Evolutionary conservation across 2,329 filamentous ascomycete genomes (phyloP).

Genomic region (Trichoderma semiorbis): DNA sequence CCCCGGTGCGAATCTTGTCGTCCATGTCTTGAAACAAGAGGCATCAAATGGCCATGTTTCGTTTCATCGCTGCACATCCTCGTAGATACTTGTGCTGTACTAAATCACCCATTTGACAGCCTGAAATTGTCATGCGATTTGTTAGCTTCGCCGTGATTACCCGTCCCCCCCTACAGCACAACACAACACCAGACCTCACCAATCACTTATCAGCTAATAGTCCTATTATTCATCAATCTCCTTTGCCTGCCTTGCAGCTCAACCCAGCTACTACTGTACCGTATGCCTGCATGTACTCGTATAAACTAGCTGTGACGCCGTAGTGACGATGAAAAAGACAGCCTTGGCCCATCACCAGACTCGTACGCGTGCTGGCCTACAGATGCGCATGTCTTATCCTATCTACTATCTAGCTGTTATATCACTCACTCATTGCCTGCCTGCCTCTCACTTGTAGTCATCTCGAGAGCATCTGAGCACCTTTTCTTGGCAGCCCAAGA

Average conservation of each 20-base stretch:
- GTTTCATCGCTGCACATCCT: neutral
- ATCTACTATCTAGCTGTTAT: neutral
- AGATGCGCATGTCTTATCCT: neutral
- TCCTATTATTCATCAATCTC: neutral
- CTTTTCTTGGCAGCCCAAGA: neutral
- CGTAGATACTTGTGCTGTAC: neutral
- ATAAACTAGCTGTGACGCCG: neutral
- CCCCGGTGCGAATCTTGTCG: neutral
- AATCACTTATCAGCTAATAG: neutral
- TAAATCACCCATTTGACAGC: neutral
- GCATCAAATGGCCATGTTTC: neutral
- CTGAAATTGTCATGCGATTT: neutral
- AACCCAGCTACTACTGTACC: neutral
- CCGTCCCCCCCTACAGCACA: neutral
- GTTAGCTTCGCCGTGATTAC: neutral
- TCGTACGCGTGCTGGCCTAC: neutral
- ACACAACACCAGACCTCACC: neutral
- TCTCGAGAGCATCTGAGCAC: neutral
- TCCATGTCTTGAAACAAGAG: neutral
- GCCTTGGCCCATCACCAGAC: constrained; percentile 1
- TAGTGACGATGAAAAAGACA: neutral
- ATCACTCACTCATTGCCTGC: neutral
- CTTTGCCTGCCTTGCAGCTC: neutral
- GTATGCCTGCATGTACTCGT: neutral
- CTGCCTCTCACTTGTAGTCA: neutral